A percentile compares a stretch with the other conserved stretches of the same genome.
phyloP scores from a whole-genome alignment of 129 eudicot genomes.

The Helianthus annuus region HanXRQr2.0-SUNRISE NC_035446.2:154381691-154382190 shows the following conservation, averaged over 20 bases:
- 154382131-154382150: no score
- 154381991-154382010: neutral
- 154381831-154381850: constrained; percentile 1
- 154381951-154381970: neutral
- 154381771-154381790: no score
- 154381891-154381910: constrained; percentile 28
- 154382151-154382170: no score
- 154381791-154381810: neutral
- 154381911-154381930: constrained; percentile 21
- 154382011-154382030: neutral
- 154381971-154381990: neutral
- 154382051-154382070: neutral
- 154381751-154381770: no score
- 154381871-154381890: constrained; percentile 25
- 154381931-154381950: neutral
- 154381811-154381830: neutral
- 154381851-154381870: neutral
- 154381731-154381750: no score
- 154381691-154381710: no score
- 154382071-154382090: no score
- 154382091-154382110: no score
- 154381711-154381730: no score
- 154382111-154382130: no score
- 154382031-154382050: neutral
- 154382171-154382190: no score